A percentile compares a stretch with the other conserved stretches of the same genome.
These are phyloP conservation scores for Lactarius hengduanensis DNA, from an alignment of 768 basidiomycete genomes.

Conservation along the genomic window DNA sequence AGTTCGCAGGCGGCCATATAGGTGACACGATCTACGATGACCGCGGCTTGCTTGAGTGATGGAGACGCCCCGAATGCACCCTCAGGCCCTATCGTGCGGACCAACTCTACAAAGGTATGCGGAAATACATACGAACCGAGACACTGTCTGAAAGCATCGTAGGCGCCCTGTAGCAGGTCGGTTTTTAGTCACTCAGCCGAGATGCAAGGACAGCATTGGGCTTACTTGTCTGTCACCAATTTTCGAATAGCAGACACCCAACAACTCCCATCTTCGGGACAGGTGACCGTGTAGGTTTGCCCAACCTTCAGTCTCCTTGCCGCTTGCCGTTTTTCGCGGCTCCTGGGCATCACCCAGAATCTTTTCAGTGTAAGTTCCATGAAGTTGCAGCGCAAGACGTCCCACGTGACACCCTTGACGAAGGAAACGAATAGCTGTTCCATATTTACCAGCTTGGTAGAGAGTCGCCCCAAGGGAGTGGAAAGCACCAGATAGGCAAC, in stretches of 20 bases:
- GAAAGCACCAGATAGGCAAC: constrained; percentile 70
- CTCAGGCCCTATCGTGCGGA: constrained; percentile 25
- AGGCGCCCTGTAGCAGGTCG: constrained; percentile 49
- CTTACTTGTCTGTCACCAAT: constrained; percentile 73
- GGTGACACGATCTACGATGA: constrained; percentile 63
- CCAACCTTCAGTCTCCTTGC: constrained; percentile 46
- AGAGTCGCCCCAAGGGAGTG: constrained; percentile 68
- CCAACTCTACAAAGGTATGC: constrained; percentile 22
- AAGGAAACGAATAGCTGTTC: constrained; percentile 66
- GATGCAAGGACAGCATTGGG: constrained; percentile 22
- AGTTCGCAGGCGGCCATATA: constrained; percentile 69
- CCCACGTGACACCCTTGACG: constrained; percentile 59
- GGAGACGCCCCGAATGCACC: constrained; percentile 43
- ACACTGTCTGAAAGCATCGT: constrained; percentile 46
- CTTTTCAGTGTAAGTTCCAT: constrained; percentile 8
- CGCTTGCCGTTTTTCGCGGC: constrained; percentile 24
- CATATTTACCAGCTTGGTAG: constrained; percentile 62
- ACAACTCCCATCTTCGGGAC: constrained; percentile 73
- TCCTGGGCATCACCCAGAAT: constrained; percentile 32
- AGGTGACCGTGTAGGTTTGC: constrained; percentile 61
- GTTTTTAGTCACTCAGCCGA: not conserved
- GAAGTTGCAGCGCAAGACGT: constrained; percentile 41
- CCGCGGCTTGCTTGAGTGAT: constrained; percentile 53
- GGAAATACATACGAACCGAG: constrained; percentile 34
- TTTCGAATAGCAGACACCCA: constrained; percentile 76